Evolutionary conservation across 2,329 filamentous ascomycete genomes (phyloP).

Genomic region (Thielaviopsis euricoi): DNA sequence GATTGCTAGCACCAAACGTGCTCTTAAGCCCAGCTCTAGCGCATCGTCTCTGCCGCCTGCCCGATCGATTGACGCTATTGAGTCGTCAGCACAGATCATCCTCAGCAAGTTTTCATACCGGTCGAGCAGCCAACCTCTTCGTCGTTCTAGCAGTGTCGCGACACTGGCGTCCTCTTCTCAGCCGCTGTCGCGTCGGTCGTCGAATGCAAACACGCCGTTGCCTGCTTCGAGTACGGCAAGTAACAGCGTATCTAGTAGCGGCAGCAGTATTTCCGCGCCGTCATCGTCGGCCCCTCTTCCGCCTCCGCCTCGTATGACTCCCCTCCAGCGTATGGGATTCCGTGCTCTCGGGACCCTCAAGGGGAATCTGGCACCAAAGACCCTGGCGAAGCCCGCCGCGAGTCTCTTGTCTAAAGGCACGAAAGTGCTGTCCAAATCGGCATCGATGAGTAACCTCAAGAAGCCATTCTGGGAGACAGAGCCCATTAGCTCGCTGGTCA

Average conservation of each 20-base stretch:
- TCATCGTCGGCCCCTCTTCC: conserved; percentile 16
- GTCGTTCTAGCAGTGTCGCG: neutral
- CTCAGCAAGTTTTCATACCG: neutral
- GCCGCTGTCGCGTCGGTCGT: conserved; percentile 19
- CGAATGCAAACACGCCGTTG: conserved; percentile 16
- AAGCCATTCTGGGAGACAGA: conserved; percentile 7
- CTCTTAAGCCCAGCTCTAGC: neutral
- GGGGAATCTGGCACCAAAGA: neutral
- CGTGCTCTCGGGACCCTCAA: conserved; percentile 21
- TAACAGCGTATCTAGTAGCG: neutral
- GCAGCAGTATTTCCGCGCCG: conserved; percentile 17
- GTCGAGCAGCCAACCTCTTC: neutral
- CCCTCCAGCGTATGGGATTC: conserved; percentile 35
- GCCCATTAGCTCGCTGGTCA: conserved; percentile 1
- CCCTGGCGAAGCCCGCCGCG: neutral
- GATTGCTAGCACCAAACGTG: neutral
- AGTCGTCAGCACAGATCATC: neutral
- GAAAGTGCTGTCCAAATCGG: neutral
- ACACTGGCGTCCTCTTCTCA: conserved; percentile 12
- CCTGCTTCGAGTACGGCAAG: neutral
- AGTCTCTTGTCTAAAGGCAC: neutral
- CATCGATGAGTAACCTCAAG: conserved; percentile 4
- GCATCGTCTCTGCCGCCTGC: neutral
- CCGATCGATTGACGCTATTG: neutral
- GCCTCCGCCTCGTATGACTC: conserved; percentile 24